Evolutionary conservation across 169 alveolate species (phyloP).

Genomic region (Babesia sp.): DNA sequence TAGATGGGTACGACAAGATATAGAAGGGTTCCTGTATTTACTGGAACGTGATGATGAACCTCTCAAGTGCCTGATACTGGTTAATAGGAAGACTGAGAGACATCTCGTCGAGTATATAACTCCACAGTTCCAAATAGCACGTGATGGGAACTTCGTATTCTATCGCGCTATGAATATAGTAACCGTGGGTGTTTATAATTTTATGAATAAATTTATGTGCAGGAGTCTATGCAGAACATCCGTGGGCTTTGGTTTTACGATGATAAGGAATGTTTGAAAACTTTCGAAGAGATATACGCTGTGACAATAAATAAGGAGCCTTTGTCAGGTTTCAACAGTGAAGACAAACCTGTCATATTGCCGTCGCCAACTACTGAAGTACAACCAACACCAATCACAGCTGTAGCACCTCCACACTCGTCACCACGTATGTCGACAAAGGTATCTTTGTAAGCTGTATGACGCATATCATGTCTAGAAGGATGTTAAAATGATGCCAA

Average conservation of each 20-base stretch:
- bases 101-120: slow-evolving; percentile 73
- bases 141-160: slow-evolving; percentile 69
- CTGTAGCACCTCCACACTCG: neutral
- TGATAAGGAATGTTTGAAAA: slow-evolving; percentile 46
- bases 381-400: neutral
- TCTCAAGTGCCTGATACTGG: slow-evolving; percentile 58
- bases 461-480: neutral
- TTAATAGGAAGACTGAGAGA: slow-evolving; percentile 72
- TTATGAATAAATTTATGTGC: neutral
- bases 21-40: slow-evolving; percentile 73
- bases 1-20: slow-evolving; percentile 73
- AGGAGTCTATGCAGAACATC: slow-evolving; percentile 24
- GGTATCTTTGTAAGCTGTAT: neutral
- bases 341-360: neutral
- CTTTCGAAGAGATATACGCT: slow-evolving; percentile 25
- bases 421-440: neutral
- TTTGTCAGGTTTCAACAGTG: slow-evolving; percentile 12
- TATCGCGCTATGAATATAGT: slow-evolving; percentile 44
- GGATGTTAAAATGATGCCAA: neutral
- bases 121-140: slow-evolving; percentile 63
- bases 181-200: slow-evolving; percentile 14
- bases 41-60: slow-evolving; percentile 61
- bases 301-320: slow-evolving; percentile 32
- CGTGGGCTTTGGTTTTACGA: slow-evolving; percentile 62
- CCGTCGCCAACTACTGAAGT: neutral